Base-by-base conservation (phyloP, 495 filamentous ascomycete genomes). In the Aspergillus campestris region DNA sequence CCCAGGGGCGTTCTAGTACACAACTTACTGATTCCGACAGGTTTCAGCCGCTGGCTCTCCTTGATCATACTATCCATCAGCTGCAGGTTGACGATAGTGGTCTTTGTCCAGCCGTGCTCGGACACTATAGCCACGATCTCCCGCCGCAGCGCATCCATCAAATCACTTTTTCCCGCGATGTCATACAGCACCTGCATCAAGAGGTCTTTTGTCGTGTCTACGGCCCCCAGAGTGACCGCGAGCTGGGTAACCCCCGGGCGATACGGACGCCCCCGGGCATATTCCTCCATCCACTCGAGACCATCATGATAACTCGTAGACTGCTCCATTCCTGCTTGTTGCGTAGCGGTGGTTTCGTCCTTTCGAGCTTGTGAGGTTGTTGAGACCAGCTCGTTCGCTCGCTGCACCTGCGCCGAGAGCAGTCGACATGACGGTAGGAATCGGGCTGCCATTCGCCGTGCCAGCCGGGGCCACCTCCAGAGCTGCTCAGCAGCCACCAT, bases 11-110 rank as follows among this genome's bases (percentile, higher is more conserved):
- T 24, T 24, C 18, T 24, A 24, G 18, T 24, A 24, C 18, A 24
- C 6, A 31, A 60, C 61, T 37, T 59, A 71, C 70, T 34, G 8
- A 53, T 24, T 33, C 45, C 49, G 32, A 60, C 48, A 0, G 70
- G 67, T 7, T 61, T 60, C n/a, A 70, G 8, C 33, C 73, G 43
- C 38, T 69, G 65, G 14, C 62, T 65, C 42, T 76, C 73, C 46
- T 71, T 74, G 49, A 76, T 44, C 33, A 73, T 64, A 57, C 66
- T 70, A 40, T 76, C 73, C 66, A 76, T 44, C 24, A 55, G 40
- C 28, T 45, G 51, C 13, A 55, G 29, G 8, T 55, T 48, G 27
- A 44, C 33, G 5, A 55, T 8, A 5, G 36, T 29, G 1, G 42
- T 31, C 6, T 42, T 45, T 28, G 34, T 47, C 14, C 37, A 45